Percentiles rank a stretch among this genome's conserved stretches.
phyloP scores from a whole-genome alignment of 2,329 filamentous ascomycete genomes.

The Sporothrix pseudoabietina region DNA sequence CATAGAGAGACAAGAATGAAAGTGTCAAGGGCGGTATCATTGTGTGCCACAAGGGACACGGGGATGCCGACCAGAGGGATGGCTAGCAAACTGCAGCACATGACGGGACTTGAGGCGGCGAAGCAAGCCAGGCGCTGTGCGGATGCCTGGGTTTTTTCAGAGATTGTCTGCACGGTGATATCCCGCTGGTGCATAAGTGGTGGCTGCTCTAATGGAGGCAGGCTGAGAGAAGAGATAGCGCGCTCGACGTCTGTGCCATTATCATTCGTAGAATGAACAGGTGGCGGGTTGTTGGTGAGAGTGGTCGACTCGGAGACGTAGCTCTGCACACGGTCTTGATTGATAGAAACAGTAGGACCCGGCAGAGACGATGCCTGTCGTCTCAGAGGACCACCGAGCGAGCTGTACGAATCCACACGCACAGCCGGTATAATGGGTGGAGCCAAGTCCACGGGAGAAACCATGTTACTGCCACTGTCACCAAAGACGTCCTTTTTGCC shows the following conservation, averaged over 20 bases:
- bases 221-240: not conserved
- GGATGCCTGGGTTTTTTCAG: not conserved
- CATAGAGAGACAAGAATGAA: conserved; percentile 54
- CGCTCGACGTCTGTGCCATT: not conserved
- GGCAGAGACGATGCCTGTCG: not conserved
- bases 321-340: conserved; percentile 30
- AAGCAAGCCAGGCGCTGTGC: not conserved
- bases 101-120: conserved; percentile 38
- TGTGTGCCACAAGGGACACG: conserved; percentile 41
- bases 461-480: not conserved
- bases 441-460: not conserved
- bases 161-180: not conserved
- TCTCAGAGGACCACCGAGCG: not conserved
- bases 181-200: not conserved
- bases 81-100: conserved; percentile 40
- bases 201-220: not conserved
- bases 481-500: not conserved
- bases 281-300: conserved; percentile 26
- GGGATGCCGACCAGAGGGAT: conserved; percentile 48
- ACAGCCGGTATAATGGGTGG: conserved; percentile 8
- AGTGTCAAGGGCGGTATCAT: conserved; percentile 49
- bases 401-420: conserved; percentile 17
- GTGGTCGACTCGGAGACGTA: conserved; percentile 36
- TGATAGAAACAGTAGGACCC: not conserved
- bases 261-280: not conserved